Evolutionary conservation across 192 early-diverging fungal species (phyloP).

Genomic region (Backusella morwellensis): DNA sequence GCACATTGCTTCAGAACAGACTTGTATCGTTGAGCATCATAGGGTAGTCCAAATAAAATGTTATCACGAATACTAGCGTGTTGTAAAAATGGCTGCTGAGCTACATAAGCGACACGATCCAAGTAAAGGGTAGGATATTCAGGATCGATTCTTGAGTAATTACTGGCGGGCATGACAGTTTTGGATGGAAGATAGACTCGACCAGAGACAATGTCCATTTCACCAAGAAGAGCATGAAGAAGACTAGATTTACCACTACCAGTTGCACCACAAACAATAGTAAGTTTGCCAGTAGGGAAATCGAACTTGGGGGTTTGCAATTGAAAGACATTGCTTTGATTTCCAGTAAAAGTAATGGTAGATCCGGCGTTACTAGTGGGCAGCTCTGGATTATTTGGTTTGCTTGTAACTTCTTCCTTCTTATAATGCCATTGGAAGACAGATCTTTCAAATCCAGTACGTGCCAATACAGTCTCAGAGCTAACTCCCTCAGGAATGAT

Average conservation of each 20-base stretch:
- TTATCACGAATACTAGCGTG: conserved; percentile 66
- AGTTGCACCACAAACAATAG: conserved; percentile 64
- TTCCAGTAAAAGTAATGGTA: not conserved
- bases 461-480: not conserved
- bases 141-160: not conserved
- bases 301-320: conserved; percentile 39
- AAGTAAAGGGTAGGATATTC: not conserved
- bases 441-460: conserved; percentile 12
- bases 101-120: conserved; percentile 41
- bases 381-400: not conserved
- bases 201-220: conserved; percentile 46
- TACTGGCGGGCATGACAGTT: not conserved
- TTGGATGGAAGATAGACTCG: conserved; percentile 27
- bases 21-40: conserved; percentile 55
- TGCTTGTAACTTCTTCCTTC: not conserved
- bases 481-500: not conserved
- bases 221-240: conserved; percentile 51
- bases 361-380: not conserved
- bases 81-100: conserved; percentile 54
- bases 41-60: conserved; percentile 67
- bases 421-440: conserved; percentile 21
- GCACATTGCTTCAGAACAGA: conserved; percentile 64
- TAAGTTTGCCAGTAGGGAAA: conserved; percentile 51
- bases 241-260: conserved; percentile 67
- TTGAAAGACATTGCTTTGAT: conserved; percentile 5